Conservation (phyloP, 495 filamentous ascomycete genomes). For the Hypoxylon crocopeplum region DNA sequence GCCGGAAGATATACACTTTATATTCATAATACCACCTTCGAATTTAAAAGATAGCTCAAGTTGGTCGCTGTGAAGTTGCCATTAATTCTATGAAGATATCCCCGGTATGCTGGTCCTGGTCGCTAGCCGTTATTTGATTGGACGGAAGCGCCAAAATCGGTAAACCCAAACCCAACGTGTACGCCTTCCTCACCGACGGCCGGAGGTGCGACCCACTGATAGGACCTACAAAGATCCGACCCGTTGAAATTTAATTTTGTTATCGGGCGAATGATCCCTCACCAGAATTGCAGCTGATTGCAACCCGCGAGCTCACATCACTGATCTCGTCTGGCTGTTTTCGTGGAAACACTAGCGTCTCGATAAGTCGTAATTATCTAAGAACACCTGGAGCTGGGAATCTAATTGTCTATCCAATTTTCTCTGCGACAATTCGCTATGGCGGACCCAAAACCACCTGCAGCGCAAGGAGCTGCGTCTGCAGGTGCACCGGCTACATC, state of each 20-base stretch:
- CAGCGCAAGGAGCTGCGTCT: constrained; percentile 16
- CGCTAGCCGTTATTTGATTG: constrained; percentile 24
- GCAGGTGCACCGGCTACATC: constrained; percentile 8
- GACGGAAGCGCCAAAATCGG: constrained; percentile 11
- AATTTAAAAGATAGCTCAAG: too few relatives aligned
- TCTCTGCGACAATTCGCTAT: constrained; percentile 12
- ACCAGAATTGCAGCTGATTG: constrained; percentile 5
- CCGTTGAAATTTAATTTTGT: constrained; percentile 37
- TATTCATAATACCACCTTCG: too few relatives aligned
- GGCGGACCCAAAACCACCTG: constrained; percentile 27
- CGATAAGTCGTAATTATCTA: too few relatives aligned
- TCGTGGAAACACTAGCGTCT: not conserved
- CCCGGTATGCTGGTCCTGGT: too few relatives aligned
- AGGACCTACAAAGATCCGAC: constrained; percentile 36
- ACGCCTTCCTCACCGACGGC: constrained; percentile 16
- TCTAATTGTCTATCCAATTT: too few relatives aligned
- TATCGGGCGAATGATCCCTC: constrained; percentile 14
- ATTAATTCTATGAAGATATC: too few relatives aligned
- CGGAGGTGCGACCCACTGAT: too few relatives aligned
- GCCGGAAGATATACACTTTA: too few relatives aligned
- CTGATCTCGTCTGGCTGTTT: constrained; percentile 3
- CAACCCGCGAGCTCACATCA: not conserved
- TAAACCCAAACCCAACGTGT: constrained; percentile 1
- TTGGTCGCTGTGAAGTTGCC: too few relatives aligned
- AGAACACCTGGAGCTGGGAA: too few relatives aligned